Conservation (phyloP, 371 early-diverging fungal genomes). For the Rhizopus arrhizus region DNA sequence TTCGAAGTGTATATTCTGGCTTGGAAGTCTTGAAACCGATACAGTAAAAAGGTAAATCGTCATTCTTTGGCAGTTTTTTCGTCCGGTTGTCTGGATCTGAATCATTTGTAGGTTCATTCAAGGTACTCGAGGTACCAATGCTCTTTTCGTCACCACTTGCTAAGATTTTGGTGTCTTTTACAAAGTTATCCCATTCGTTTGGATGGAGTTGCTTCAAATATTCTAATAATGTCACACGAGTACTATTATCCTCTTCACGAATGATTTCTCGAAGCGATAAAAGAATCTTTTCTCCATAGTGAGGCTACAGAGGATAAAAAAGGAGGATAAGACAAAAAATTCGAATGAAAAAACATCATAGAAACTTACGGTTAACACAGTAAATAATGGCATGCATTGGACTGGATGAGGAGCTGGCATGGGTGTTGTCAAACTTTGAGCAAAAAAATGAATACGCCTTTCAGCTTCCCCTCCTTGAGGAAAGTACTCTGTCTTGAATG, state of each 20-base stretch:
- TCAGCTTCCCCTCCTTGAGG: constrained; percentile 83
- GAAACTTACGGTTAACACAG: constrained; percentile 69
- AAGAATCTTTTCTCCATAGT: constrained; percentile 88
- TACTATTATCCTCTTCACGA: constrained; percentile 81
- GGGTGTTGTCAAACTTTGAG: constrained; percentile 83
- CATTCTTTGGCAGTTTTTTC: constrained; percentile 56
- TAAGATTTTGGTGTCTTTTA: constrained; percentile 82
- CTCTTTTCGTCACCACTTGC: constrained; percentile 63
- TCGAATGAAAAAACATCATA: not conserved
- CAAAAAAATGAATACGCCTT: constrained; percentile 87
- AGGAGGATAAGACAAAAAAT: not conserved
- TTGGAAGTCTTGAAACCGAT: constrained; percentile 83
- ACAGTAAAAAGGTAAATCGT: constrained; percentile 82
- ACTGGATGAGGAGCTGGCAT: constrained; percentile 86
- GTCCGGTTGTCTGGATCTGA: constrained; percentile 1
- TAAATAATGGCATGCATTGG: constrained; percentile 86
- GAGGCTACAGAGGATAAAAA: constrained; percentile 54
- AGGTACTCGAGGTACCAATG: not conserved
- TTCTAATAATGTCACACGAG: constrained; percentile 81
- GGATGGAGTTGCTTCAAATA: constrained; percentile 85
- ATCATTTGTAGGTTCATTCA: not conserved
- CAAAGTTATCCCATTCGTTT: constrained; percentile 91
- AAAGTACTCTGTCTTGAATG: constrained; percentile 77
- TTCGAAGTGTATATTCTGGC: constrained; percentile 82
- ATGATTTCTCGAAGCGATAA: constrained; percentile 84